Evolutionary conservation across 192 early-diverging fungal genomes (phyloP).

Genomic region (Phycomyces blakesleeanus): DNA sequence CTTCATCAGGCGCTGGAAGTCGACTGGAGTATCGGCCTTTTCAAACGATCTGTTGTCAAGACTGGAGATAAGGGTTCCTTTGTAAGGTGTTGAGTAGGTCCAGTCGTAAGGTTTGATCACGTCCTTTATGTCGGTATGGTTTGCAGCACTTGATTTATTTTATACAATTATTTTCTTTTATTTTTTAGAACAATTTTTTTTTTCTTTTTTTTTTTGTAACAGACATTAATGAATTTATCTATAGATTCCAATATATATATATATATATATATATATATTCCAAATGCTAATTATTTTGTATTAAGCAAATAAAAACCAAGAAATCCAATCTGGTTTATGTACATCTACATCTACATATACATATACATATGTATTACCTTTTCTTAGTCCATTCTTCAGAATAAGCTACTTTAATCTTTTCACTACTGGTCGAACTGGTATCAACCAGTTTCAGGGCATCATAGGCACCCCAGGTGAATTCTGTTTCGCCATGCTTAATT

Average conservation of each 20-base stretch:
- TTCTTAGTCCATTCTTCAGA: slow-evolving; percentile 82
- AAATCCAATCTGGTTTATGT: too few relatives aligned
- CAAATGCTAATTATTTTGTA: too few relatives aligned
- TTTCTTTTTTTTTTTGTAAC: neutral
- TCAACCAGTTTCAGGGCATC: slow-evolving; percentile 76
- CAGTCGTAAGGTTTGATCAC: slow-evolving; percentile 95
- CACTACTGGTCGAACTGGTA: slow-evolving; percentile 58
- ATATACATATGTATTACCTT: slow-evolving; percentile 45
- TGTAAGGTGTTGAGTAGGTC: slow-evolving; percentile 88
- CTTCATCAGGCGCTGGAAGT: slow-evolving; percentile 69
- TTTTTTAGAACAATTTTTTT: neutral
- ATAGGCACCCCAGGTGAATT: slow-evolving; percentile 59
- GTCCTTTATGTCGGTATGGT: slow-evolving; percentile 68
- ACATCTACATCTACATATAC: too few relatives aligned
- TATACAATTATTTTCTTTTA: too few relatives aligned
- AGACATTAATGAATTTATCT: neutral
- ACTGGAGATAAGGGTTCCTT: slow-evolving; percentile 46
- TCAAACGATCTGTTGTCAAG: slow-evolving; percentile 21
- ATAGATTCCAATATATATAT: slow-evolving; percentile 4
- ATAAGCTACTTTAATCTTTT: slow-evolving; percentile 80
- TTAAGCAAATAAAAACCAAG: too few relatives aligned
- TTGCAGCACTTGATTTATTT: slow-evolving; percentile 47
- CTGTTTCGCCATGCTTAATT: slow-evolving; percentile 54
- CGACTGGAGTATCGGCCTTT: slow-evolving; percentile 49
- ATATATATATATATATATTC: neutral